Conservation (phyloP, 306 rosid species). For the Quercus berberidifolia region DNA sequence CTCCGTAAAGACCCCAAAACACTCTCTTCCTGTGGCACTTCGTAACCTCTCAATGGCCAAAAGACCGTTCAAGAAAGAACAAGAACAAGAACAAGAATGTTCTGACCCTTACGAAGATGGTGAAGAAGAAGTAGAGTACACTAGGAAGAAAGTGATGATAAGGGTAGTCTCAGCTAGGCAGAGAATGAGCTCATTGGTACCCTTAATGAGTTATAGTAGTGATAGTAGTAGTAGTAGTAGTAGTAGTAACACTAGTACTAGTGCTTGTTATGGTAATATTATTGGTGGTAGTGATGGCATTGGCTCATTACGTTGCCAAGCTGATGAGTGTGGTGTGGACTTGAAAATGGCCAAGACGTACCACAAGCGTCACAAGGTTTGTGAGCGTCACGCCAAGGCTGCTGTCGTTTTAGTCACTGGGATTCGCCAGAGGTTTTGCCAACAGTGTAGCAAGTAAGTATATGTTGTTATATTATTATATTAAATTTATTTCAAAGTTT, state of each 20-base stretch:
- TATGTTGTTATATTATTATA: too few species aligned
- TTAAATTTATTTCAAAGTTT: neutral
- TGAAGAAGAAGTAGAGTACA: neutral
- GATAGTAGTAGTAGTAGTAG: neutral
- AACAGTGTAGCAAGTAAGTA: constrained; percentile 31
- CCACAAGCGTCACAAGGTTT: constrained; percentile 33
- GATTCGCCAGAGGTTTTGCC: constrained; percentile 39
- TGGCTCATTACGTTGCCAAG: constrained; percentile 15
- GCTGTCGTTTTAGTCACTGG: constrained; percentile 27
- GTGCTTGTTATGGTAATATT: too few species aligned
- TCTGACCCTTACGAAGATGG: neutral
- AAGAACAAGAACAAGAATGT: neutral
- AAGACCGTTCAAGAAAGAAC: neutral
- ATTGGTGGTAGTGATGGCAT: neutral
- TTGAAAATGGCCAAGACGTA: constrained; percentile 21
- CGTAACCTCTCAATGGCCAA: neutral
- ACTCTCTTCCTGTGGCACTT: neutral
- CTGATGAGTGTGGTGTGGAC: constrained; percentile 28
- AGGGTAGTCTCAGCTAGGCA: constrained; percentile 13
- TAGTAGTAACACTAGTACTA: neutral
- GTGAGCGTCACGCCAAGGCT: constrained; percentile 29
- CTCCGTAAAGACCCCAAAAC: neutral
- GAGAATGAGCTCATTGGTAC: neutral
- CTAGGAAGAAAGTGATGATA: constrained; percentile 13
- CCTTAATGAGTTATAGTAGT: neutral